Base-by-base conservation (phyloP, 495 filamentous ascomycete genomes). In the Lasiosphaeriaceae sp. region DNA sequence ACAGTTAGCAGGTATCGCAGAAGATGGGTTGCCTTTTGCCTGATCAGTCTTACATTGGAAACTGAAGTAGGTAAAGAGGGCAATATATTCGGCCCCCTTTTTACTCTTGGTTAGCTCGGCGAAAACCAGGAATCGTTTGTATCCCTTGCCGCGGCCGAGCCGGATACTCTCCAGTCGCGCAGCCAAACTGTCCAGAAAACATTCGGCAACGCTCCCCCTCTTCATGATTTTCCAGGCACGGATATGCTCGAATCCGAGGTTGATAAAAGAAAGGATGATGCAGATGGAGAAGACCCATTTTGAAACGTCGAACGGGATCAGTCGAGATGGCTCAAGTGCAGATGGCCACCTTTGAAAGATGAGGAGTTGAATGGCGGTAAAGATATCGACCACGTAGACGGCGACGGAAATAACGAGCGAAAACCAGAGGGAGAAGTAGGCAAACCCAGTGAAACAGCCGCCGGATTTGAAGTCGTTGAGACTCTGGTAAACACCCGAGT, bases 231-330 rank as follows among this genome's bases (percentile, higher is more conserved):
- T 83, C 31, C 86, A 74, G 22, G 94, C 92, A 26, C 86, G 83
- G 21, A 91, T 58, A 80, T 87, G 90, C 65, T 96, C 87, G 63
- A 84, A 89, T 24, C 71, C 77, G 22, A 93, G 78, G 48, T 97
- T 85, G 51, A 87, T 74, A 64, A 89, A 90, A 2, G 92, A 96
- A 29, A 91, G 71, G 55, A 96, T 84, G 62, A 98, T 98, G 64
- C 91, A 95, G 39, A 80, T 81, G 23, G 87, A 85, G 68, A 96
- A 98, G 62, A 98, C 88, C 89, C 92, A 95, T 74, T 90, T 91
- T 9, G 60, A 81, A 60, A 75, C 88, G 3, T 83, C 79, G 65
- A 96, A 86, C 11, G 77, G 74, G 68, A 89, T 74, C 12, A 77
- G 55, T 57, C 72, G 70, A 1, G 69, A 70, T 16, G 69, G 71